These are phyloP conservation scores for Pyrenochaeta sp. DNA, from an alignment of 2,329 filamentous ascomycete genomes.

Conservation along the genomic window DNA sequence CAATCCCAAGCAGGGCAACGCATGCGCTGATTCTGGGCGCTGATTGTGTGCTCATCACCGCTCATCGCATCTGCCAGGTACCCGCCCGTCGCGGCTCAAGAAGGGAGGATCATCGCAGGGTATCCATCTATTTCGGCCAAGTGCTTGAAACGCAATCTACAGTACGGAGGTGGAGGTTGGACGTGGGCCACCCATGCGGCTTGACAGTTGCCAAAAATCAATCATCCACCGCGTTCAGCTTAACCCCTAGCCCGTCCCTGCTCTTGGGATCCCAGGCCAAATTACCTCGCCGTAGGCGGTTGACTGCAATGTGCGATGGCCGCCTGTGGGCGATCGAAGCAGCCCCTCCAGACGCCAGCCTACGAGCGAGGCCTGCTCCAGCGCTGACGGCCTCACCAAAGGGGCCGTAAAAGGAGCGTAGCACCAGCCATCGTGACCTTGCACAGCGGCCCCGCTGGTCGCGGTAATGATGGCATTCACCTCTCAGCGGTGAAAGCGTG, in stretches of 20 bases:
- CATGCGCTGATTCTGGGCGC: conserved; percentile 6
- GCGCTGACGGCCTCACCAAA: conserved; percentile 3
- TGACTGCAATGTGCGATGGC: too few species aligned
- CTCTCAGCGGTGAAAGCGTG: conserved; percentile 69
- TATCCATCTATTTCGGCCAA: conserved; percentile 38
- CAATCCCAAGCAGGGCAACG: conserved; percentile 6
- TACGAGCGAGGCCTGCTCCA: not conserved
- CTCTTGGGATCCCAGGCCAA: too few species aligned
- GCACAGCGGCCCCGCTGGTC: conserved; percentile 8
- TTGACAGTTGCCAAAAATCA: too few species aligned
- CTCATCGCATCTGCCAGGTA: conserved; percentile 32
- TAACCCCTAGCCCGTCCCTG: too few species aligned
- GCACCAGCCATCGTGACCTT: conserved; percentile 7
- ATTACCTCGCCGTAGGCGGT: too few species aligned
- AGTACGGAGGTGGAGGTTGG: too few species aligned
- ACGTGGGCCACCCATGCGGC: too few species aligned
- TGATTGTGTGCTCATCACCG: conserved; percentile 18
- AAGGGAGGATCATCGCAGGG: conserved; percentile 45
- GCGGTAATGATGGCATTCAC: conserved; percentile 12
- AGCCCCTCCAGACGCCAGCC: too few species aligned
- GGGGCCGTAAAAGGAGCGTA: not conserved
- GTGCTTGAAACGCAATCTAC: conserved; percentile 44
- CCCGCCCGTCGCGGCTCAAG: conserved; percentile 34
- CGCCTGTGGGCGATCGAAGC: conserved; percentile 16
- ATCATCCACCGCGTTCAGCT: too few species aligned